phyloP scores from a whole-genome alignment of 179 eudicot genomes.

The Amaranthus tricolor region DNA sequence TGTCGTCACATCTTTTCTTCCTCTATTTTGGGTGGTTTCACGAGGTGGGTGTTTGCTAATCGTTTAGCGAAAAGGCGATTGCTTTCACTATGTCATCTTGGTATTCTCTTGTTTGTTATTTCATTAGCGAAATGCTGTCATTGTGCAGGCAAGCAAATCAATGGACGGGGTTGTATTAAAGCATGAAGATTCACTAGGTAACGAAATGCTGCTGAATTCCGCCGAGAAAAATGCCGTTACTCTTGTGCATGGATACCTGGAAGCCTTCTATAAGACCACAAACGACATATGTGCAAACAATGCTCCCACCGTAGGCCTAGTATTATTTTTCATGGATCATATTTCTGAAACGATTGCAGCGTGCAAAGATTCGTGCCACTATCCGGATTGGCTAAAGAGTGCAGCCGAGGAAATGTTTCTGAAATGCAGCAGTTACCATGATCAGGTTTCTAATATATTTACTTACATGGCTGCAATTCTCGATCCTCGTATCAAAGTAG shows the following conservation, averaged over 20 bases:
- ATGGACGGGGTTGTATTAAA: slow-evolving; percentile 61
- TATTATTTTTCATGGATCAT: slow-evolving; percentile 90
- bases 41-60: too few species aligned
- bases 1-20: too few species aligned
- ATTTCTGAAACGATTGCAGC: slow-evolving; percentile 67
- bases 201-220: slow-evolving; percentile 49
- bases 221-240: slow-evolving; percentile 63
- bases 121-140: not conserved
- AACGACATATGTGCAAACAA: slow-evolving; percentile 59
- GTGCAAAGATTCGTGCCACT: slow-evolving; percentile 64
- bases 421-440: slow-evolving; percentile 50
- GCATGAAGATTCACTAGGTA: slow-evolving; percentile 57
- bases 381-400: slow-evolving; percentile 75
- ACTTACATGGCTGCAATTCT: slow-evolving; percentile 81
- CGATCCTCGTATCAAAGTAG: slow-evolving; percentile 80
- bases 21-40: too few species aligned
- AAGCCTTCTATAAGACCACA: slow-evolving; percentile 78
- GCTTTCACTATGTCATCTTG: too few species aligned
- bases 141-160: slow-evolving; percentile 67
- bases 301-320: slow-evolving; percentile 63
- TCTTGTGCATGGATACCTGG: slow-evolving; percentile 57
- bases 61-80: too few species aligned
- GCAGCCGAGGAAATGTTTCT: slow-evolving; percentile 61
- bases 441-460: slow-evolving; percentile 60
- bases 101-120: too few species aligned